Base-by-base conservation (phyloP, 2,329 filamentous ascomycete genomes). In the Trichoderma oligosporum region DNA sequence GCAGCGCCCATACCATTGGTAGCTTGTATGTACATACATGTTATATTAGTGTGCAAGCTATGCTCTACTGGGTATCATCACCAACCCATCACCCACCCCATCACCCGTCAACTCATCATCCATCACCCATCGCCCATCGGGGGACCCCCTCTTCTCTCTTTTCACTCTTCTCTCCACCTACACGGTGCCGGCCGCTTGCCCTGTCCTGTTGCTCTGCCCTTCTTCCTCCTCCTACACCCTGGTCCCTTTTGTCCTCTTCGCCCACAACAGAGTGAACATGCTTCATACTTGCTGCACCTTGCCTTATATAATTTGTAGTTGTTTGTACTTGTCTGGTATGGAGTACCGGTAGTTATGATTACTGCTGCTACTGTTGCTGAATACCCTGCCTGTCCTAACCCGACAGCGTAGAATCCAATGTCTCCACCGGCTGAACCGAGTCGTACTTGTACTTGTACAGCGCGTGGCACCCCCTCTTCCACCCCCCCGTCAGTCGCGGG, bases 401-500 rank as follows among this genome's bases (percentile, higher is more conserved):
- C n/a, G n/a, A n/a, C n/a, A n/a, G n/a, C n/a, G n/a, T n/a, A n/a
- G n/a, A n/a, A n/a, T n/a, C n/a, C n/a, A n/a, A 41, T 41, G 31
- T 31, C 51, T 41, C 51, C 51, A 54, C 51, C 35, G 29, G 11
- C 20, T 39, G 20, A 35, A 31, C 41, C 51, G 51, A 45, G 51
- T 54, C 31, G 51, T 41, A n/a, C n/a, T n/a, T n/a, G n/a, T n/a
- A n/a, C n/a, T n/a, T n/a, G n/a, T n/a, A 54, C 39, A 46, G 41
- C 29, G 51, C 51, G 41, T 45, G 51, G 51, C 51, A 45, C 51
- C 54, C 44, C 54, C 42, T 18, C 54, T 44, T 31, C 36, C 36
- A 42, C 44, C 36, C 44, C 51, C 54, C 54, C 48, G 48, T 41
- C 44, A 29, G 54, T 24, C 54, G 52, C 54, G 36, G 54, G 46